Evolutionary conservation across 208 protist species (phyloP), one percentile per base, ranked within the genome.

Genomic region (Trypanosoma conorhini): DNA sequence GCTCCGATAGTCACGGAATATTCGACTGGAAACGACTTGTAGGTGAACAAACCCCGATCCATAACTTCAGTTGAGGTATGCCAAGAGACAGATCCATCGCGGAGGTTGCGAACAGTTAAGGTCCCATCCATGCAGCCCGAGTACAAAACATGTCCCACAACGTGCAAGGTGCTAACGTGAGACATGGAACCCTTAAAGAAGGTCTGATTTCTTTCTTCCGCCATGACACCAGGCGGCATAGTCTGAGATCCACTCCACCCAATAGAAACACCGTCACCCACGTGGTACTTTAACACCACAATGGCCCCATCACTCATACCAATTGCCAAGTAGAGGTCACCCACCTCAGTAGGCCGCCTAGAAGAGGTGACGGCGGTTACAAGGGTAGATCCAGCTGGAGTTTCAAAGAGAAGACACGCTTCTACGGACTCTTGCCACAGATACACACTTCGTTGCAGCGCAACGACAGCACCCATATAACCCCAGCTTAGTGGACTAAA

Each of bases 401-500:
- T 21, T 15, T 66, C 48, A 68, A 66, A 64, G 21, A 78, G 35
- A 30, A 44, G 21, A 40, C 38, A 40, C 35, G 59, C 33, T 22
- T 38, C 52, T 19, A 35, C 60, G 19, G 65, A 66, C 22, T 52
- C 66, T 31, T 70, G 77, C 70, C 69, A 77, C 13, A 82, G 56
- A 60, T 73, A 74, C 42, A 78, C 72, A 38, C 24, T 62, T 24
- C 26, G 55, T n/a, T 74, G 60, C 30, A 74, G 28, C 40, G 77
- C 77, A 55, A 82, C 57, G 33, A 82, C 30, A 17, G 61, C 67
- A 35, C 77, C 77, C 26, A 70, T 38, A 54, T 66, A 42, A 51
- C 77, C 77, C 77, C 72, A 82, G 31, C 70, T 67, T 40, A 82
- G 61, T 28, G 71, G 62, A 52, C 22, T 70, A 56, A 76, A 76